Percentiles rank a stretch among this genome's conserved stretches.
phyloP scores from a whole-genome alignment of 352 stramenopile species.

The Phytophthora niederhauseri region DNA sequence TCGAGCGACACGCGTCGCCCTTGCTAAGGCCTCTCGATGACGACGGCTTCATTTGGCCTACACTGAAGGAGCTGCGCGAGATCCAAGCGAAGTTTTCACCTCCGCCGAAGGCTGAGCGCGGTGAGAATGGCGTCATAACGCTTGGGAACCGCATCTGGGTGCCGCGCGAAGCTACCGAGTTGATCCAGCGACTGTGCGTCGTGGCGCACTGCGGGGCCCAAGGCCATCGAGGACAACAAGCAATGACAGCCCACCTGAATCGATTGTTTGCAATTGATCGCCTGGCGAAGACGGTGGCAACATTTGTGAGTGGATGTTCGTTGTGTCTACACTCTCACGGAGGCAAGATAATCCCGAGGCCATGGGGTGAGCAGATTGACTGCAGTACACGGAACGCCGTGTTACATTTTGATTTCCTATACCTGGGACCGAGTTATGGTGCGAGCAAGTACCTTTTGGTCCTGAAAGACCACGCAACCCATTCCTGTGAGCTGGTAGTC shows the following conservation, averaged over 20 bases:
- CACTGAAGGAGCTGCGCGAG: too few relatives aligned
- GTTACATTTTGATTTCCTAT: constrained; percentile 8
- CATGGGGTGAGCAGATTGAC: constrained; percentile 15
- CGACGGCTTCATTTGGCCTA: constrained; percentile 4
- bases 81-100: too few relatives aligned
- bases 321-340: constrained; percentile 8
- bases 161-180: constrained; percentile 2
- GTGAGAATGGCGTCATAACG: too few relatives aligned
- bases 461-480: constrained; percentile 36
- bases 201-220: too few relatives aligned
- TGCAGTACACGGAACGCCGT: constrained; percentile 6
- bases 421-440: constrained; percentile 1
- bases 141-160: constrained; percentile 3
- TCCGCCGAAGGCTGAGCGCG: too few relatives aligned
- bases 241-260: not conserved
- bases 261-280: constrained; percentile 6
- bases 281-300: not conserved
- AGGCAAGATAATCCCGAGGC: constrained; percentile 1
- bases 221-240: constrained; percentile 4
- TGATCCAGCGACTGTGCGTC: constrained; percentile 36
- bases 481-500: constrained; percentile 33
- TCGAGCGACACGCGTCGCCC: too few relatives aligned
- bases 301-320: not conserved
- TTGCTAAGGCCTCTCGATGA: constrained; percentile 5
- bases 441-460: constrained; percentile 31